These are phyloP conservation scores for Warburgia ugandensis DNA, from an alignment of 164 flowering plant genomes.

Conservation along the genomic window DNA sequence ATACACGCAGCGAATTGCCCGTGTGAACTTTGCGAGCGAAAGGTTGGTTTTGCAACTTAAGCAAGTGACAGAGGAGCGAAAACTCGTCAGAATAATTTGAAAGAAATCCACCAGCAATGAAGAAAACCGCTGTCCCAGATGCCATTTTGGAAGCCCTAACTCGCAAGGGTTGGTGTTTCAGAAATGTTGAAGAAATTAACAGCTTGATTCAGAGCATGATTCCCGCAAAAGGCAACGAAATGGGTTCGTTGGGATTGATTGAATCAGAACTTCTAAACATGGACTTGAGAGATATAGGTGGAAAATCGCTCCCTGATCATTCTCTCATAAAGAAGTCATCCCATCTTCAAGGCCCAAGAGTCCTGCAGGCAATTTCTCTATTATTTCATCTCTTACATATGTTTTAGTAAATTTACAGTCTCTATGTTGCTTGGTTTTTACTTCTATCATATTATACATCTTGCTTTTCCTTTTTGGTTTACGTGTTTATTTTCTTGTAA, in stretches of 20 bases:
- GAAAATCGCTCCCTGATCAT: conserved; percentile 60
- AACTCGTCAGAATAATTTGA: too few relatives aligned
- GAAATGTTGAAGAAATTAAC: conserved; percentile 29
- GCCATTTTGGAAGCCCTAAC: conserved; percentile 38
- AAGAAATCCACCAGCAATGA: too few relatives aligned
- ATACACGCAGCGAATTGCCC: too few relatives aligned
- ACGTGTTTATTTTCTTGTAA: background rate
- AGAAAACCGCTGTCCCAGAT: conserved; percentile 14
- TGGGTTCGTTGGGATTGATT: conserved; percentile 24
- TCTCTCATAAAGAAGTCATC: conserved; percentile 36
- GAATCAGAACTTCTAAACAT: conserved; percentile 65
- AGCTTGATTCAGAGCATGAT: conserved; percentile 25
- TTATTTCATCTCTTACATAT: background rate
- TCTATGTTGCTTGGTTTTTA: conserved; percentile 4
- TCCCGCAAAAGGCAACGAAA: conserved; percentile 15
- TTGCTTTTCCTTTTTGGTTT: background rate
- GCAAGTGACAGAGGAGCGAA: too few relatives aligned
- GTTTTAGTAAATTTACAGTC: background rate
- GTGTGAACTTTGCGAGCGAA: too few relatives aligned
- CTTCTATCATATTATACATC: too few relatives aligned
- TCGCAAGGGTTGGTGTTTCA: conserved; percentile 60
- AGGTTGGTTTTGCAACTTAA: too few relatives aligned
- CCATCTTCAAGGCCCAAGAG: conserved; percentile 58
- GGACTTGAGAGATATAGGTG: conserved; percentile 69
- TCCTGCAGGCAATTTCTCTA: conserved; percentile 53